Evolutionary conservation across 805 yeast genomes (phyloP), one percentile per base, ranked within the genome.

Genomic region (Candida nanaspora): DNA sequence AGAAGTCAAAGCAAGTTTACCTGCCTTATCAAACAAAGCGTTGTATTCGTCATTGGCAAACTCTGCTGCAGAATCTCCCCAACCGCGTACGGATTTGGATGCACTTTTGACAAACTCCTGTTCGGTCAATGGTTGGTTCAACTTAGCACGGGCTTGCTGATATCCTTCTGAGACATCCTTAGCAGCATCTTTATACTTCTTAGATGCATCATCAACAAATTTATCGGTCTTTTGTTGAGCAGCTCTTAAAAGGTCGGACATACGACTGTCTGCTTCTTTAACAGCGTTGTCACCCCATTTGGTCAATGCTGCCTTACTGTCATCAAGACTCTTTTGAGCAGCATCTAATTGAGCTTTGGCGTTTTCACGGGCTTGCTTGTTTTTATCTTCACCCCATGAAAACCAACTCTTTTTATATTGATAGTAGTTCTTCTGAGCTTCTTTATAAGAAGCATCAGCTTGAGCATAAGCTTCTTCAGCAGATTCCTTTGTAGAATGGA

Each of bases 41-140:
- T 60, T 60, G 19, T 61, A 54, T 45, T 69, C 69, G 20, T 72
- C 77, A 14, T 56, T 53, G 1, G 77, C 68, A 43, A 68, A 61
- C 27, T 57, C 62, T 11, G 63, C 55, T 5, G 75, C 76, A 36
- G 57, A 51, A 37, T 66, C 69, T 16, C 76, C 74, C 72, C 74
- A 70, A 3, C 75, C 76, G 40, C 64, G 57, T 9, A 68, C 55
- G 0, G 70, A 59, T 22, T 52, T 54, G 21, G 59, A 57, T 1
- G 73, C 59, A 4, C 48, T 47, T 32, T 56, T 50, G 2, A 69
- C 69, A 21, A 69, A 43, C 10, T 54, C 53, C 15, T 45, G 54
- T 19, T 66, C 70, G 6, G 45, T 22, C 11, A 49, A 37, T 11
- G 43, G 41, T 36, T 25, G 33, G 21, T 50, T 47, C 32, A 52